phyloP scores from a whole-genome alignment of 2,329 filamentous ascomycete species.

The Aschersonia sp. region DNA sequence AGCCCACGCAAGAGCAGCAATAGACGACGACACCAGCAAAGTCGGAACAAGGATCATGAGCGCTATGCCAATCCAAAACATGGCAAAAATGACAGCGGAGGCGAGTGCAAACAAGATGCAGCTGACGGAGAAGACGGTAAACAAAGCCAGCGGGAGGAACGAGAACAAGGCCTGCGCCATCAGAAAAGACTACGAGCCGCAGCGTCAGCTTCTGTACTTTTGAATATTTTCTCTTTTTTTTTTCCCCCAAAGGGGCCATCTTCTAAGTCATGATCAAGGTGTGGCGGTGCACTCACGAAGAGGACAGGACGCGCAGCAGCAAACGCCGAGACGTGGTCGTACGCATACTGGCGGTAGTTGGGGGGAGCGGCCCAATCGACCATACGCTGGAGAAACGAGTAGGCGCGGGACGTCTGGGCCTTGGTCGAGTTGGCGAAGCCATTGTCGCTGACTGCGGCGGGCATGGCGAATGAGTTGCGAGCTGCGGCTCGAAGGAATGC shows the following conservation, averaged over 20 bases:
- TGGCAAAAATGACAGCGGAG: slow-evolving; percentile 47
- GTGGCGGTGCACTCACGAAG: slow-evolving; percentile 35
- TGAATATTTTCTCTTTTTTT: background rate
- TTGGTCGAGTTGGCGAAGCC: too few relatives aligned
- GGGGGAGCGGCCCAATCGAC: slow-evolving; percentile 43
- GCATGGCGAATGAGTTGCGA: too few relatives aligned
- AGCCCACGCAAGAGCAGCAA: slow-evolving; percentile 51
- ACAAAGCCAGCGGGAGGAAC: slow-evolving; percentile 53
- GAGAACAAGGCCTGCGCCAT: slow-evolving; percentile 49
- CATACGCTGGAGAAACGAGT: slow-evolving; percentile 12
- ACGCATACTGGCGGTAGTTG: slow-evolving; percentile 40
- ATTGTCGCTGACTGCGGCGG: too few relatives aligned
- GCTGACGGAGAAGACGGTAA: slow-evolving; percentile 49
- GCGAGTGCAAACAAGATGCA: slow-evolving; percentile 48
- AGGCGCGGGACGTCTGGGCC: too few relatives aligned
- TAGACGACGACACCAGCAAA: slow-evolving; percentile 48
- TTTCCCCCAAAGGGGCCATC: background rate
- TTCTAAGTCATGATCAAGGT: background rate
- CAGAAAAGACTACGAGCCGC: slow-evolving; percentile 45
- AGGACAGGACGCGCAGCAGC: slow-evolving; percentile 52
- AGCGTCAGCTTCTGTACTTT: too few relatives aligned
- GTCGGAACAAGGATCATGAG: slow-evolving; percentile 54
- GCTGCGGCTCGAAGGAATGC: too few relatives aligned
- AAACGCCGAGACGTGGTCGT: slow-evolving; percentile 38
- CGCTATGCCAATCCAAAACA: slow-evolving; percentile 54